Percentiles rank a stretch among this genome's conserved stretches.
phyloP scores from a whole-genome alignment of 176 grass and related monocot species.

The Carex cristatella region DNA sequence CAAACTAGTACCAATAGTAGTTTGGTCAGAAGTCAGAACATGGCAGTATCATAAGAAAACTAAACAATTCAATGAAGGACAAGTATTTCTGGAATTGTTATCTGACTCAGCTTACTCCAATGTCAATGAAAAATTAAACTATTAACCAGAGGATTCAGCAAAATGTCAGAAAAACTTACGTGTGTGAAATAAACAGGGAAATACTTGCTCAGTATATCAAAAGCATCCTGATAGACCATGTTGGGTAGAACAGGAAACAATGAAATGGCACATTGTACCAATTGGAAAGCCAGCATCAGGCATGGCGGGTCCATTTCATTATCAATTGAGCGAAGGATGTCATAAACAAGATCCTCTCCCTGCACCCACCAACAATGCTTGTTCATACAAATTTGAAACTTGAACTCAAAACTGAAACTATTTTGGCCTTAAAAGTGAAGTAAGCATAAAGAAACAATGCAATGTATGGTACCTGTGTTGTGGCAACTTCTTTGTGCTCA shows the following conservation, averaged over 20 bases:
- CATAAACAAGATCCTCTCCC: constrained; percentile 61
- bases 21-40: constrained; percentile 5
- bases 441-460: constrained; percentile 9
- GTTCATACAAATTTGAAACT: constrained; percentile 20
- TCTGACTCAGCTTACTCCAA: background rate
- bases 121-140: background rate
- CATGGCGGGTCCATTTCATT: constrained; percentile 85
- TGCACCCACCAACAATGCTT: constrained; percentile 30
- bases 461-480: constrained; percentile 50
- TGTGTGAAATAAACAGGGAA: constrained; percentile 94
- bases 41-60: background rate
- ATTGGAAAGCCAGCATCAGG: constrained; percentile 70
- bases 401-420: background rate
- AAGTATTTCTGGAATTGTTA: background rate
- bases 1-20: background rate
- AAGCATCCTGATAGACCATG: constrained; percentile 52
- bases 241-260: constrained; percentile 55
- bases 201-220: constrained; percentile 88
- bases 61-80: background rate
- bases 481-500: constrained; percentile 47
- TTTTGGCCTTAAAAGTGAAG: background rate
- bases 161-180: constrained; percentile 48
- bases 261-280: constrained; percentile 53
- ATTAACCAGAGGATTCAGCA: background rate
- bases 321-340: constrained; percentile 75